Conservation (phyloP, 176 grass and related monocot genomes). For the Bolboschoenus planiculmis region DNA sequence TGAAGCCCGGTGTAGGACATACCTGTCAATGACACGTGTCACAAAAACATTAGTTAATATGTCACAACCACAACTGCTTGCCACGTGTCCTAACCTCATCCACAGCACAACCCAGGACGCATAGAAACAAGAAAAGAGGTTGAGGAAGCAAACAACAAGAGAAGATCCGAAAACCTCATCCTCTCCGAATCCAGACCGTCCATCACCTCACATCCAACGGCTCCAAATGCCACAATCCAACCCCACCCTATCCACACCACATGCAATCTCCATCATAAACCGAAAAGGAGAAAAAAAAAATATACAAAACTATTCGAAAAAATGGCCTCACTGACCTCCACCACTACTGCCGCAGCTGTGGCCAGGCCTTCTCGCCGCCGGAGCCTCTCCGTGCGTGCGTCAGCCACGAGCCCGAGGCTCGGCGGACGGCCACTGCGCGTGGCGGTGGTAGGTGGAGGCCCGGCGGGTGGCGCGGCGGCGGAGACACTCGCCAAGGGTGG, state of each 20-base stretch:
- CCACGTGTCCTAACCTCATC: constrained; percentile 38
- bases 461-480: constrained; percentile 67
- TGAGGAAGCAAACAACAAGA: constrained; percentile 17
- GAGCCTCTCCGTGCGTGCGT: constrained; percentile 36
- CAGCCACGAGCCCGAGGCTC: constrained; percentile 53
- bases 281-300: constrained; percentile 18
- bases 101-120: neutral
- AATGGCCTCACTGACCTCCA: constrained; percentile 70
- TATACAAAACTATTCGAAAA: neutral
- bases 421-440: constrained; percentile 63
- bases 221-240: constrained; percentile 25
- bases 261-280: constrained; percentile 10
- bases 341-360: constrained; percentile 34
- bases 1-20: no score
- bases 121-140: neutral
- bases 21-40: constrained; percentile 20
- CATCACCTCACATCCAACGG: constrained; percentile 31
- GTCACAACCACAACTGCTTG: constrained; percentile 14
- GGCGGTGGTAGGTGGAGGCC: constrained; percentile 75
- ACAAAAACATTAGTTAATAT: neutral
- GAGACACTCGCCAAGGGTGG: constrained; percentile 92
- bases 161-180: constrained; percentile 64
- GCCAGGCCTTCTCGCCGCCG: constrained; percentile 13
- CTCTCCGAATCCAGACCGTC: constrained; percentile 32
- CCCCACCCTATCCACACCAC: constrained; percentile 53